Conservation (phyloP, 2,329 filamentous ascomycete genomes). For the Neopestalotiopsis sp. region DNA sequence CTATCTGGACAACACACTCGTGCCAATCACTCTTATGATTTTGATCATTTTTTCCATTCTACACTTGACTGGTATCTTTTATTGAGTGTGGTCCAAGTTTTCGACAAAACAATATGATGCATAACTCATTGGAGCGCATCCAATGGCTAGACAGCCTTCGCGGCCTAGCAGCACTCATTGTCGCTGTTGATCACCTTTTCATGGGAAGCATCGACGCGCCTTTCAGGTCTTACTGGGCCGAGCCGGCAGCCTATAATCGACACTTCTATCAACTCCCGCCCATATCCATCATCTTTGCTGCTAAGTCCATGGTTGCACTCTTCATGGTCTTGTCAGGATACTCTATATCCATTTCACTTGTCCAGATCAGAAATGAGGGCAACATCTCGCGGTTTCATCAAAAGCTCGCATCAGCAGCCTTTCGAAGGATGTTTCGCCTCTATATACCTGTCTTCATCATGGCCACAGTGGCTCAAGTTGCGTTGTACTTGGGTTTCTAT, state of each 20-base stretch:
- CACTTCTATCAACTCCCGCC: slow-evolving; percentile 16
- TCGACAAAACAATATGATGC: too few species aligned
- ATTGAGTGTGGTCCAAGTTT: too few species aligned
- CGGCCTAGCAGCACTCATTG: slow-evolving; percentile 17
- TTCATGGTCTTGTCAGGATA: too few species aligned
- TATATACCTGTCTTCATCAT: slow-evolving; percentile 19
- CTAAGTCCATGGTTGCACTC: slow-evolving; percentile 16
- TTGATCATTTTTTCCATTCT: too few species aligned
- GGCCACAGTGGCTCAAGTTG: slow-evolving; percentile 10
- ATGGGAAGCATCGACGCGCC: slow-evolving; percentile 7
- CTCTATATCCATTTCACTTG: too few species aligned
- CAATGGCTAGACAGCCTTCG: slow-evolving; percentile 20
- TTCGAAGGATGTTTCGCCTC: slow-evolving; percentile 19
- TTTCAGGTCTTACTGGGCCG: slow-evolving; percentile 19
- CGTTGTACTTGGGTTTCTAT: slow-evolving; percentile 17
- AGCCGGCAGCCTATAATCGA: slow-evolving; percentile 19
- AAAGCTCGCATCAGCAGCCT: slow-evolving; percentile 17
- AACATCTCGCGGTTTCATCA: background rate
- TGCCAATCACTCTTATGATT: too few species aligned
- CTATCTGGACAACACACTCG: too few species aligned
- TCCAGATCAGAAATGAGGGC: too few species aligned
- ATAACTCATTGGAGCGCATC: slow-evolving; percentile 22
- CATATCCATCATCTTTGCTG: slow-evolving; percentile 19
- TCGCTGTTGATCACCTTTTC: slow-evolving; percentile 17
- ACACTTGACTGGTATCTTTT: too few species aligned